Evolutionary conservation across 352 stramenopile species (phyloP).

Genomic region (Globisporangium cederbergense): DNA sequence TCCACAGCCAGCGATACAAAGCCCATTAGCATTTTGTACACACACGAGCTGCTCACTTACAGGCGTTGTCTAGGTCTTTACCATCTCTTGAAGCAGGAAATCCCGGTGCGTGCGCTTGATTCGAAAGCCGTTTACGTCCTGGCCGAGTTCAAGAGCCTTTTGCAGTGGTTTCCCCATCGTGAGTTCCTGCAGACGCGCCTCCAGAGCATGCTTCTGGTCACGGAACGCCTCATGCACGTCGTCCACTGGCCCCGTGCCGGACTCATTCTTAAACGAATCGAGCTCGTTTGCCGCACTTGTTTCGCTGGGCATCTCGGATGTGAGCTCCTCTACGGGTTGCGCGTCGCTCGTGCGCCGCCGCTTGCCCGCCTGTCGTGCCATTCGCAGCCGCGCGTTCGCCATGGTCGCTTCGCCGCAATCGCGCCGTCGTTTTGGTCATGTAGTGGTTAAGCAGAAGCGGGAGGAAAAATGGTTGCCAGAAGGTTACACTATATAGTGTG

Average conservation of each 20-base stretch:
- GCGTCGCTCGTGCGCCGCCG: constrained; percentile 24
- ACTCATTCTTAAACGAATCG: constrained; percentile 21
- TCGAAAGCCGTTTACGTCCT: constrained; percentile 36
- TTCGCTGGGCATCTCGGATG: constrained; percentile 27
- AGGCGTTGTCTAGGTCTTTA: constrained; percentile 4
- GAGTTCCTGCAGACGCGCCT: constrained; percentile 34
- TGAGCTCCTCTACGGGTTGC: constrained; percentile 11
- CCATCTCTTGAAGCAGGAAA: constrained; percentile 83
- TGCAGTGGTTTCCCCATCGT: constrained; percentile 47
- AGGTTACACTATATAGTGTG: neutral
- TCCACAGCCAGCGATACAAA: neutral
- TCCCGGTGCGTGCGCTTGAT: constrained; percentile 54
- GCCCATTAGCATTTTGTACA: neutral
- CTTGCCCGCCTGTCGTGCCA: constrained; percentile 36
- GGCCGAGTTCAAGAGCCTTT: constrained; percentile 28
- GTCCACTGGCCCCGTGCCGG: neutral
- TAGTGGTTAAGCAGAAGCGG: neutral
- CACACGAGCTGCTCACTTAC: neutral
- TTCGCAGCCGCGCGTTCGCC: constrained; percentile 75
- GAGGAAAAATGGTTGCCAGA: neutral
- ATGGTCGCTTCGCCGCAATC: constrained; percentile 21
- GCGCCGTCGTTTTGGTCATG: neutral
- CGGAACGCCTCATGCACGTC: constrained; percentile 30
- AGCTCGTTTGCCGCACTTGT: constrained; percentile 13
- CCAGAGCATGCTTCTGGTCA: constrained; percentile 37